A percentile compares a stretch with the other conserved stretches of the same genome.
phyloP scores from a whole-genome alignment of 495 filamentous ascomycete genomes.

The Penicillium paradoxum region DNA sequence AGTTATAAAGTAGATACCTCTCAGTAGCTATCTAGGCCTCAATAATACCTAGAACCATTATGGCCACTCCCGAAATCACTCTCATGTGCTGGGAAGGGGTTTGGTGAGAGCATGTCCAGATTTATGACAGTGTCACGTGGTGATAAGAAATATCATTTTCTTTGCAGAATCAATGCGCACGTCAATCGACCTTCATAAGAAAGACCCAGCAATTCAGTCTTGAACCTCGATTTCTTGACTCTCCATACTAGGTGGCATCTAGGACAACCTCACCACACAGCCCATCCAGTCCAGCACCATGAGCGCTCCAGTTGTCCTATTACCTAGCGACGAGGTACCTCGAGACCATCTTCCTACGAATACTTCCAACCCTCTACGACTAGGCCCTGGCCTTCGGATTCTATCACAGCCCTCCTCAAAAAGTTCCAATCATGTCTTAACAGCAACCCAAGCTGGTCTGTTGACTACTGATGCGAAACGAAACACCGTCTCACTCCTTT shows the following conservation, averaged over 20 bases:
- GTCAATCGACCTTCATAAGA: not conserved
- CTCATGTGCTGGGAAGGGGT: not conserved
- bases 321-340: slow-evolving; percentile 77
- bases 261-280: not conserved
- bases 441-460: slow-evolving; percentile 73
- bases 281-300: slow-evolving; percentile 14
- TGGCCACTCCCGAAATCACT: not conserved
- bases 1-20: not conserved
- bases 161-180: not conserved
- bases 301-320: slow-evolving; percentile 50
- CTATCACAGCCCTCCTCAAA: slow-evolving; percentile 31
- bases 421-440: slow-evolving; percentile 45
- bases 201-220: not conserved
- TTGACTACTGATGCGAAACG: slow-evolving; percentile 70
- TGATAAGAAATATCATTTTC: slow-evolving; percentile 15
- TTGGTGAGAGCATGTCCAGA: not conserved
- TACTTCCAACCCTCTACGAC: slow-evolving; percentile 63
- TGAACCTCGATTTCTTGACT: not conserved
- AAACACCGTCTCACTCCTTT: slow-evolving; percentile 47
- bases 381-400: slow-evolving; percentile 75
- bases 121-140: slow-evolving; percentile 12
- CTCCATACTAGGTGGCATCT: not conserved
- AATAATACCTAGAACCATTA: not conserved
- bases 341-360: slow-evolving; percentile 52
- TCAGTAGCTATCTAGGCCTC: too few relatives aligned